Evolutionary conservation across 805 yeast genomes (phyloP), one percentile per base, ranked within the genome.

Genomic region (Lachancea thermotolerans): DNA sequence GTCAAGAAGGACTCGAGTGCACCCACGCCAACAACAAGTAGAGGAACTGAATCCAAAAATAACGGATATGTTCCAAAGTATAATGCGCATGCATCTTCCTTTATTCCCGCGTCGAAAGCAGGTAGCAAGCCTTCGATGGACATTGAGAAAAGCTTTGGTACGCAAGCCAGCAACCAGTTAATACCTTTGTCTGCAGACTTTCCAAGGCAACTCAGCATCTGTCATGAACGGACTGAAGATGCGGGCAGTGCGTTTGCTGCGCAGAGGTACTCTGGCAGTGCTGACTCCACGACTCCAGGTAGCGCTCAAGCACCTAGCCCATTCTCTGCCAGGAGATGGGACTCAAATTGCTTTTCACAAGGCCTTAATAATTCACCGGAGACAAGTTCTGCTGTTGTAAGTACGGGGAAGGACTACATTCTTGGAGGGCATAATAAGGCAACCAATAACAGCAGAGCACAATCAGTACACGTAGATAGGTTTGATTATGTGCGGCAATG

Each of bases 381-480:
- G 10, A 16, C 37, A n/a, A 34, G 32, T 17, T 35, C 43, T n/a
- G 35, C 43, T 7, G 55, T 57, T 4, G 65, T 60, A 2, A 60
- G 47, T 35, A 60, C 66, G 9, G 66, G 66, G 4, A 63, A 63
- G 40, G 62, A 60, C 46, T 62, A 62, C 40, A 62, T 63, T 15
- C 47, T 62, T 10, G 66, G 66, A 10, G 67, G 66, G 2, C 66
- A 60, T 40, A 58, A 55, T 35, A 42, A 59, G 31, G 52, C 55
- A 29, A 44, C 57, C 35, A 62, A 64, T 39, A 59, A 56, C 40
- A 58, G 63, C 33, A 58, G 67, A 42, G 62, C 65, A 8, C 66
- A 64, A 48, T 59, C 66, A 2, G 58, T 61, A 33, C 68, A 64
- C 42, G 60, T 64, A 10, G 68, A 64, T 45, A 51, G 59, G 36